Percentiles rank a stretch among this genome's conserved stretches.
These are phyloP conservation scores for Domatiomyces catenatus DNA, from an alignment of 2,329 filamentous ascomycete genomes.

Conservation along the genomic window DNA sequence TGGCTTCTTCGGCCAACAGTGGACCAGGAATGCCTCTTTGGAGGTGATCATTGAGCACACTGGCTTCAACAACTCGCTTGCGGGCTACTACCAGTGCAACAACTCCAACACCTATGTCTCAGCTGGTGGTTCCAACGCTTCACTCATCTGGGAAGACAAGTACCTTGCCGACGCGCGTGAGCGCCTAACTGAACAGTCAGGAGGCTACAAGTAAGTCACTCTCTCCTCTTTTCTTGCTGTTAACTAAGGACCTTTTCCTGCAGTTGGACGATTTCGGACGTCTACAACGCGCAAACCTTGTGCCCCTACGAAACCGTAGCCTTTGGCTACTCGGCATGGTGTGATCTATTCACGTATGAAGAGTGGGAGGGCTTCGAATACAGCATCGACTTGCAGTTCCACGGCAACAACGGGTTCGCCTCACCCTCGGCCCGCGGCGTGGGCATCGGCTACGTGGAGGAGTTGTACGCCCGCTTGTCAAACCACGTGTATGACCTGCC, in stretches of 20 bases:
- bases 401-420: slow-evolving; percentile 44
- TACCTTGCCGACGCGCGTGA: slow-evolving; percentile 52
- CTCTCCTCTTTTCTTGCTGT: neutral
- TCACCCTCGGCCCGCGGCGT: slow-evolving; percentile 47
- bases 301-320: slow-evolving; percentile 69
- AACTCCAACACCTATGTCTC: slow-evolving; percentile 39
- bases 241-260: neutral
- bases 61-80: slow-evolving; percentile 55
- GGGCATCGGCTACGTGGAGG: slow-evolving; percentile 50
- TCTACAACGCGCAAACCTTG: slow-evolving; percentile 49
- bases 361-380: slow-evolving; percentile 64
- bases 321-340: slow-evolving; percentile 57
- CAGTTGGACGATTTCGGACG: slow-evolving; percentile 45
- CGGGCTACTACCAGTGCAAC: slow-evolving; percentile 49
- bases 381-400: slow-evolving; percentile 50
- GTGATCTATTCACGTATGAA: slow-evolving; percentile 56
- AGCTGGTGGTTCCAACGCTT: slow-evolving; percentile 38
- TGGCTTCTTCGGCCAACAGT: slow-evolving; percentile 63
- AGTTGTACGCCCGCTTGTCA: slow-evolving; percentile 52
- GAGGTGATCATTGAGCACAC: slow-evolving; percentile 52
- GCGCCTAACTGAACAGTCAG: slow-evolving; percentile 41
- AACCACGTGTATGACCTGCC: slow-evolving; percentile 16
- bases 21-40: slow-evolving; percentile 57
- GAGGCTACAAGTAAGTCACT: slow-evolving; percentile 32
- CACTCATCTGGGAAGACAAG: slow-evolving; percentile 42